Evolutionary conservation across 805 yeast genomes (phyloP).

Genomic region (Isabelozyma pseudorhagii): DNA sequence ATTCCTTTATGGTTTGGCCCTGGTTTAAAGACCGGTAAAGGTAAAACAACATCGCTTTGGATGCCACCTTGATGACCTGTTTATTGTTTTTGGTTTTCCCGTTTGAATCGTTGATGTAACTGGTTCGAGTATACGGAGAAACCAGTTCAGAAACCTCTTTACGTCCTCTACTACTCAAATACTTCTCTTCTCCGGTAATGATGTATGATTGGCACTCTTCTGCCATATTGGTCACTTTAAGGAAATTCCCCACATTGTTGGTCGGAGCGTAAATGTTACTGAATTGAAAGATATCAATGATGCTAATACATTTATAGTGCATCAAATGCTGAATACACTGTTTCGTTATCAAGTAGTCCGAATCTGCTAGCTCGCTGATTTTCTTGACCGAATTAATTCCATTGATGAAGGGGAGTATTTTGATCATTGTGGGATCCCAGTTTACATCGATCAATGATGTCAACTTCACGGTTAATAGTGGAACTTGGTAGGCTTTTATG

Average conservation of each 20-base stretch:
- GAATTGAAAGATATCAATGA: constrained; percentile 87
- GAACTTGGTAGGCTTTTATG: constrained; percentile 80
- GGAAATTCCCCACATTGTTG: constrained; percentile 64
- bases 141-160: constrained; percentile 2
- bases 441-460: constrained; percentile 74
- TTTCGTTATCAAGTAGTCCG: constrained; percentile 73
- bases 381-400: constrained; percentile 81
- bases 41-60: constrained; percentile 63
- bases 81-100: not conserved
- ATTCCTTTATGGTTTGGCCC: constrained; percentile 71
- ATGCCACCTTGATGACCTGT: constrained; percentile 42
- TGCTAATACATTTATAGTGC: constrained; percentile 81
- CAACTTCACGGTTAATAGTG: constrained; percentile 80
- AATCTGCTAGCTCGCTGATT: constrained; percentile 76
- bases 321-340: constrained; percentile 89
- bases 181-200: constrained; percentile 33
- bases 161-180: not conserved
- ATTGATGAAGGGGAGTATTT: constrained; percentile 79
- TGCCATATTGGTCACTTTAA: constrained; percentile 61
- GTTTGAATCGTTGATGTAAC: not conserved
- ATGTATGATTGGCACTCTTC: constrained; percentile 86
- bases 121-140: not conserved
- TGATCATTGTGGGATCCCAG: constrained; percentile 97
- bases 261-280: constrained; percentile 87
- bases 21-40: constrained; percentile 77